Evolutionary conservation across 257 asterid genomes (phyloP).

Genomic region (Cordia subcordata): DNA sequence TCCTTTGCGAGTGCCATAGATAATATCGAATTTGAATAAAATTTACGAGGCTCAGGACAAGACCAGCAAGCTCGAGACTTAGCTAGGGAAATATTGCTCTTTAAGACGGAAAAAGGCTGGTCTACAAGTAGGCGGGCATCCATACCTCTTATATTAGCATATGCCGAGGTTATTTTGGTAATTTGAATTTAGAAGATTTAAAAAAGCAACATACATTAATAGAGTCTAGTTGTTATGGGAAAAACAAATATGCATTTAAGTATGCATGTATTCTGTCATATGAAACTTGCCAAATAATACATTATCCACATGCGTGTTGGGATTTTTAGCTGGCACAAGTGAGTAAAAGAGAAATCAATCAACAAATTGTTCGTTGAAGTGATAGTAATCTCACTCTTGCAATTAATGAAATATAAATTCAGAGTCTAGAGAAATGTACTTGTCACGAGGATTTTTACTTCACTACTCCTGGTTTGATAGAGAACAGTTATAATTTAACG

Average conservation of each 20-base stretch:
- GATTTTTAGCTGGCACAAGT: conserved; percentile 57
- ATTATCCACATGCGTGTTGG: conserved; percentile 4
- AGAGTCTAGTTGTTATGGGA: conserved; percentile 14
- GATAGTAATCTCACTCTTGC: too few species aligned
- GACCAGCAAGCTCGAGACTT: neutral
- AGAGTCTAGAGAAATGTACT: too few species aligned
- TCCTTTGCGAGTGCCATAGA: conserved; percentile 54
- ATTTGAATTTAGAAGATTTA: neutral
- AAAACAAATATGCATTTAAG: conserved; percentile 15
- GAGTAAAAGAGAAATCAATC: too few species aligned
- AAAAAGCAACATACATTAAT: neutral
- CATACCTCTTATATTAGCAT: conserved; percentile 23
- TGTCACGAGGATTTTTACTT: too few species aligned
- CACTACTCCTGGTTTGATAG: too few species aligned
- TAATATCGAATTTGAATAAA: conserved; percentile 3
- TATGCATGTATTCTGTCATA: conserved; percentile 1
- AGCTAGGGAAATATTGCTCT: neutral
- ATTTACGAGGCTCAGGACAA: neutral
- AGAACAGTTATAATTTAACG: too few species aligned
- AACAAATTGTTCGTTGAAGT: too few species aligned
- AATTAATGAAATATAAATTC: too few species aligned
- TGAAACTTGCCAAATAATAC: conserved; percentile 4
- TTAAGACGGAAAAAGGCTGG: too few species aligned
- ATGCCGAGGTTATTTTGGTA: conserved; percentile 10
- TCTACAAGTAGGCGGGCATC: conserved; percentile 12